These are phyloP conservation scores for Lojkania enalia DNA, from an alignment of 2,329 filamentous ascomycete species.

Conservation along the genomic window DNA sequence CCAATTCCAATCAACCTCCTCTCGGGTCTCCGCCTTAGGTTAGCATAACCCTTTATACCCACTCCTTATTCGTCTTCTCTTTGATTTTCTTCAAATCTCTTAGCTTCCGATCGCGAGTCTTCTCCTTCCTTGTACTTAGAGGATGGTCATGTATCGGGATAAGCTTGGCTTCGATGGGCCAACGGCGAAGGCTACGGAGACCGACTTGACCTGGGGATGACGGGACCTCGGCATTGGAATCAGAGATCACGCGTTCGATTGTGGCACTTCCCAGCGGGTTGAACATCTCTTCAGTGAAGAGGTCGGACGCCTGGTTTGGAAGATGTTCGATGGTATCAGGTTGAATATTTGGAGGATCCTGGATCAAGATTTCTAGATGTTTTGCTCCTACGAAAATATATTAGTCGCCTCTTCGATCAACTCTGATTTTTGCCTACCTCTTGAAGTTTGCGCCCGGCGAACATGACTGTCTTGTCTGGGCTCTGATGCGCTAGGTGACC, in stretches of 20 bases:
- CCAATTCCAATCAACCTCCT: too few relatives aligned
- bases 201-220: conserved; percentile 7
- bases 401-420: too few relatives aligned
- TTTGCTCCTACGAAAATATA: too few relatives aligned
- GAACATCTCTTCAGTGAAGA: conserved; percentile 35
- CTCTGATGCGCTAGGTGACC: too few relatives aligned
- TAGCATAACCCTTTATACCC: too few relatives aligned
- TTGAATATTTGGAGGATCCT: conserved; percentile 15
- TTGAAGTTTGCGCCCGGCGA: too few relatives aligned
- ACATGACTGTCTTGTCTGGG: too few relatives aligned
- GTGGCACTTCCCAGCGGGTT: conserved; percentile 24
- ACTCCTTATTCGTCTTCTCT: too few relatives aligned
- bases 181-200: conserved; percentile 20
- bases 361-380: conserved; percentile 36
- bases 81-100: too few relatives aligned
- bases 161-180: conserved; percentile 6
- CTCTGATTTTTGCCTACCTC: too few relatives aligned
- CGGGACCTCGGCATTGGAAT: conserved; percentile 1
- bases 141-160: conserved; percentile 30
- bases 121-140: conserved; percentile 14
- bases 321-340: conserved; percentile 10
- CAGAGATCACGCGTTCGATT: conserved; percentile 24
- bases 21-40: too few relatives aligned
- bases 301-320: conserved; percentile 21
- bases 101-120: conserved; percentile 7